phyloP scores from a whole-genome alignment of 345 rosid genomes.

The Turnera subulata region DNA sequence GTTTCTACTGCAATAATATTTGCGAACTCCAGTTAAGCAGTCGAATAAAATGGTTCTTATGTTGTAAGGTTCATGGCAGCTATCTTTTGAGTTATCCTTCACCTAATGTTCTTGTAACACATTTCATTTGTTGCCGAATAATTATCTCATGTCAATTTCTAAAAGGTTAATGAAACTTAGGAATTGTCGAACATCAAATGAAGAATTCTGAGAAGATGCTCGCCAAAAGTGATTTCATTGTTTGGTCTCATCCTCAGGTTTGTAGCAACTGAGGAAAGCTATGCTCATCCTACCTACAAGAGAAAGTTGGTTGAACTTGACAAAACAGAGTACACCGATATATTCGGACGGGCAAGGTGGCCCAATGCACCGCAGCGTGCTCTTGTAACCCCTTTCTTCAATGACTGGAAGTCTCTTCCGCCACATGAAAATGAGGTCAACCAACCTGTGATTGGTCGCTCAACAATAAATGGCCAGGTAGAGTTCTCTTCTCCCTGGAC shows the following conservation, averaged over 20 bases:
- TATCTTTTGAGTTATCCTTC: too few relatives aligned
- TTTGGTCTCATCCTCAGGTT: slow-evolving; percentile 60
- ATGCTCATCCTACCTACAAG: slow-evolving; percentile 78
- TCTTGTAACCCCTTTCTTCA: slow-evolving; percentile 61
- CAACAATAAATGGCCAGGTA: slow-evolving; percentile 61
- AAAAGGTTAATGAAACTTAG: too few relatives aligned
- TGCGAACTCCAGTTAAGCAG: too few relatives aligned
- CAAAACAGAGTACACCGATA: slow-evolving; percentile 62
- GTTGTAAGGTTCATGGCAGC: too few relatives aligned
- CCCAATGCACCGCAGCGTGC: slow-evolving; percentile 78
- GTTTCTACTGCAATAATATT: too few relatives aligned
- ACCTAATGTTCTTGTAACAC: too few relatives aligned
- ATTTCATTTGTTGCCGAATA: too few relatives aligned
- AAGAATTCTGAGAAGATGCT: too few relatives aligned
- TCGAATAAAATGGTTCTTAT: too few relatives aligned
- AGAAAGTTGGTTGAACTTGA: slow-evolving; percentile 59
- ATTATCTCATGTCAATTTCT: too few relatives aligned
- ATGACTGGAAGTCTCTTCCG: slow-evolving; percentile 59
- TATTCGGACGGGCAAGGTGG: slow-evolving; percentile 87
- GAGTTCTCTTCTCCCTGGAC: slow-evolving; percentile 15
- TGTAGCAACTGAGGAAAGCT: slow-evolving; percentile 77
- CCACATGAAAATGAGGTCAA: slow-evolving; percentile 47
- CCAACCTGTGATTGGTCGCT: slow-evolving; percentile 75
- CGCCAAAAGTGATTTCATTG: too few relatives aligned
- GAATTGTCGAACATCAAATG: too few relatives aligned